Evolutionary conservation across 2,329 filamentous ascomycete species (phyloP), one percentile per base, ranked within the genome.

Genomic region (Fusarium sambucinum): DNA sequence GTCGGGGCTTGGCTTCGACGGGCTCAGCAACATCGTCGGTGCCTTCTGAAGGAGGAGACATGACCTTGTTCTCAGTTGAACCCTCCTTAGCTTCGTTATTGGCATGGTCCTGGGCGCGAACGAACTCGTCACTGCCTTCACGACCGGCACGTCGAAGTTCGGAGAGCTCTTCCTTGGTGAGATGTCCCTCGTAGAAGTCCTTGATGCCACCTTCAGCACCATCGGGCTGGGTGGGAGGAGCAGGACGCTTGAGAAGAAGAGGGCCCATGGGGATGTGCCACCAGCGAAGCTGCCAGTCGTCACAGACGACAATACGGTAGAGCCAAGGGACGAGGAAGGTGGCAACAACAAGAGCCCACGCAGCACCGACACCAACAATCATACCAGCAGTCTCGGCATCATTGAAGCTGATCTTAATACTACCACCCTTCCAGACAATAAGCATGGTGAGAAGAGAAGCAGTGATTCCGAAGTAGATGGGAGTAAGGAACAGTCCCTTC

Each of bases 201-300:
- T 81, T 80, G 37, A 88, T 79, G 10, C 75, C 79, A 50, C 78
- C 78, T 5, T 90, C 90, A 10, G 88, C 78, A 10, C 90, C 90
- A 79, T 93, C 87, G 19, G 88, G 90, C 81, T 94, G 92, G 66
- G 79, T 74, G 6, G 82, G 80, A 0, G 79, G 77, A 1, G 79
- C 74, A 3, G 77, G 77, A 10, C 83, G 82, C 23, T 74, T 76
- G 35, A 86, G 82, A 2, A 89, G 81, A 0, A 88, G 76, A 21
- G 85, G 87, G 0, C 87, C 87, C 27, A 82, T 72, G 63, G 81
- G 66, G 55, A 89, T 80, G 67, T 89, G 80, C 75, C 80, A 89
- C 78, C 83, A 80, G 60, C 83, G 84, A 48, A 91, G 80, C 71
- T 87, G 77, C 85, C 87, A 86, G 80, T 91, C 87, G 60, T 90